A percentile compares a stretch with the other conserved stretches of the same genome.
These are phyloP conservation scores for Phialocephala sp. DNA, from an alignment of 2,329 filamentous ascomycete genomes.

Conservation along the genomic window DNA sequence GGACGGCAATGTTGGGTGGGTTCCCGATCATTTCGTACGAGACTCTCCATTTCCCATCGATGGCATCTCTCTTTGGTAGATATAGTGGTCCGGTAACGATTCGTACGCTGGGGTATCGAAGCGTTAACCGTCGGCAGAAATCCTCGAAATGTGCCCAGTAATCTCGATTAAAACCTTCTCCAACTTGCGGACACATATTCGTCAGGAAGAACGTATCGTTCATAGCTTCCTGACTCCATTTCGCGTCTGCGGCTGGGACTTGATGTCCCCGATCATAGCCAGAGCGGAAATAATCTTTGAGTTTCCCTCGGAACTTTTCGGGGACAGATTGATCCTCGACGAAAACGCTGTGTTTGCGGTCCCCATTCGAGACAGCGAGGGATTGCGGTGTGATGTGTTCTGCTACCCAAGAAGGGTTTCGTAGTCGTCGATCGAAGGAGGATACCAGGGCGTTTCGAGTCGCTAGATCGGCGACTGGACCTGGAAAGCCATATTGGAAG, in stretches of 20 bases:
- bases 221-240: conserved; percentile 95
- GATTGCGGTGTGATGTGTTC: conserved; percentile 96
- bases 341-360: conserved; percentile 85
- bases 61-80: conserved; percentile 79
- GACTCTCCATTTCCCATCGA: conserved; percentile 93
- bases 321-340: conserved; percentile 82
- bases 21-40: conserved; percentile 94
- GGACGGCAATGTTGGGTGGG: conserved; percentile 92
- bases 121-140: conserved; percentile 86
- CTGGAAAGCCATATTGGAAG: conserved; percentile 90
- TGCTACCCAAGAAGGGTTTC: conserved; percentile 93
- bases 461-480: conserved; percentile 84
- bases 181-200: conserved; percentile 99
- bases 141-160: conserved; percentile 99
- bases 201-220: conserved; percentile 90
- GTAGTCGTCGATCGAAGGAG: conserved; percentile 85
- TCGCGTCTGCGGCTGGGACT: conserved; percentile 93
- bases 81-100: conserved; percentile 95
- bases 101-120: conserved; percentile 82
- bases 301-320: conserved; percentile 82
- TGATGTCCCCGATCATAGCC: conserved; percentile 97
- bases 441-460: conserved; percentile 79
- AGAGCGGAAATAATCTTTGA: conserved; percentile 93
- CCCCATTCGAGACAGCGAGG: conserved; percentile 73
- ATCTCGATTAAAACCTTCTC: conserved; percentile 97